Evolutionary conservation across 1,139 yeast species (phyloP), one percentile per base, ranked within the genome.

Genomic region (Saccharomycopsis hybrid): DNA sequence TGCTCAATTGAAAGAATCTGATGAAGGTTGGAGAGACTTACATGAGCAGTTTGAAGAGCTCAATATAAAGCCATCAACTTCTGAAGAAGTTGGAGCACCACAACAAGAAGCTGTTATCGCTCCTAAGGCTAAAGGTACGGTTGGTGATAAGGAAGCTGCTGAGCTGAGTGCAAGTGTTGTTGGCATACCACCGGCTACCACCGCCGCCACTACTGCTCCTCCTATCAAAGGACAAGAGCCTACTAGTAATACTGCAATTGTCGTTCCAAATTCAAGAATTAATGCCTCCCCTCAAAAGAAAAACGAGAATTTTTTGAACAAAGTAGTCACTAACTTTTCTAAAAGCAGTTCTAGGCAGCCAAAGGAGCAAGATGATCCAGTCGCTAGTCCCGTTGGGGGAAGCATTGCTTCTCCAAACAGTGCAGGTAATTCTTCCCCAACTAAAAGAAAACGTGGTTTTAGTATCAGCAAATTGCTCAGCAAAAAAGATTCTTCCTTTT

Each of bases 101-200:
- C n/a, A n/a, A n/a, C 73, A 48, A 68, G 73, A 28, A 60, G n/a
- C n/a, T 3, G 38, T 7, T 2, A 37, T n/a, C 11, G n/a, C 37
- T 7, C 28, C 5, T 5, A 18, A 4, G 18, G 27, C 36, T 18
- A 7, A 25, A 11, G 44, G 31, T n/a, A 29, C 7, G 29, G 13
- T 35, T 29, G 13, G 28, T 31, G 36, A 31, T 31, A 31, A 31
- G 33, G 33, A 31, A 5, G 9, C 35, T 7, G 9, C 44, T 29
- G 37, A 2, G 1, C 36, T 13, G 13, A n/a, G 4, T 11, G 24
- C 44, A 3, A 24, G 9, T 31, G 36, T 42, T 37, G 41, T 8
- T 13, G 41, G 27, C 5, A 5, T 24, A 11, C 30, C 31, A 40
- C 3, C 11, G 30, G 18, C 43, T 25, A 40, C 30, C 7, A n/a